phyloP scores from a whole-genome alignment of 140 eudicot genomes.

The Stevia rebaudiana region DNA sequence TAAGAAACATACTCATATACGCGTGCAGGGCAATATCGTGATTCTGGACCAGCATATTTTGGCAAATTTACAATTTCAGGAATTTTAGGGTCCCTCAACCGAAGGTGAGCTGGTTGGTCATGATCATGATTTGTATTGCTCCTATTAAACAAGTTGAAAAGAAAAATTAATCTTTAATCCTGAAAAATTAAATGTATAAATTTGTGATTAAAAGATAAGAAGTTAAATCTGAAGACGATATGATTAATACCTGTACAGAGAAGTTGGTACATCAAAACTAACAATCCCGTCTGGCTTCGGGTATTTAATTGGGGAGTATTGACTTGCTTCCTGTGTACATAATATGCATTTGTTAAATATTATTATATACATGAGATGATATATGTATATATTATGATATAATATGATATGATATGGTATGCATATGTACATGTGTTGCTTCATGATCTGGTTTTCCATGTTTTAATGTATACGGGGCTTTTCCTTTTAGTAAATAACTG shows the following conservation, averaged over 20 bases:
- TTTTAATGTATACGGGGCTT: conserved; percentile 71
- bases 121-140: conserved; percentile 97
- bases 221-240: not conserved
- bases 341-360: not conserved
- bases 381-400: too few species aligned
- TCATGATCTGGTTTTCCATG: conserved; percentile 97
- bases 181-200: not conserved
- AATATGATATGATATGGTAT: not conserved
- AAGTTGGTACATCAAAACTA: conserved; percentile 86
- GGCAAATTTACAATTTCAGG: conserved; percentile 72
- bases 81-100: conserved; percentile 55
- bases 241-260: conserved; percentile 64
- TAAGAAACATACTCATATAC: conserved; percentile 75
- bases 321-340: conserved; percentile 59
- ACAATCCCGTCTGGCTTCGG: conserved; percentile 90
- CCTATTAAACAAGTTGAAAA: conserved; percentile 36
- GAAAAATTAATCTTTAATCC: not conserved
- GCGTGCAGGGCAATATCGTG: conserved; percentile 98
- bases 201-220: not conserved
- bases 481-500: conserved; percentile 77
- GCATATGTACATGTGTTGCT: conserved; percentile 56
- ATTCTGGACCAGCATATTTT: conserved; percentile 79
- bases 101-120: conserved; percentile 97
- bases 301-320: conserved; percentile 59
- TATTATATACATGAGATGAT: not conserved